These are phyloP conservation scores for Phaeosphaeria sp. DNA, from an alignment of 2,329 filamentous ascomycete species.

Conservation along the genomic window DNA sequence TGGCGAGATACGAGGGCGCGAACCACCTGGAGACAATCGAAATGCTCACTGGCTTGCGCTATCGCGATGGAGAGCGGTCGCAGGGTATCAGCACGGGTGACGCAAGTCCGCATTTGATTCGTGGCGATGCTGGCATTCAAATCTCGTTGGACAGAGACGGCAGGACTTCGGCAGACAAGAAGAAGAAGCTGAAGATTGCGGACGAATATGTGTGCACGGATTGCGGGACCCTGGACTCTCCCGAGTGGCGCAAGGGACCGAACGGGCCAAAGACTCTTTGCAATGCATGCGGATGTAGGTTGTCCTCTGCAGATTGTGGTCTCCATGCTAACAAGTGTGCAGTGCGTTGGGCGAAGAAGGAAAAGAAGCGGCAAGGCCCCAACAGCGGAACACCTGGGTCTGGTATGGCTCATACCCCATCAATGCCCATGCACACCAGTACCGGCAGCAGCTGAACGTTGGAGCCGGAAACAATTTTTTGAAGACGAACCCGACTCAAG, in stretches of 20 bases:
- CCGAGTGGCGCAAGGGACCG: slow-evolving; percentile 95
- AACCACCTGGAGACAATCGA: slow-evolving; percentile 86
- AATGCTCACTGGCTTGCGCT: slow-evolving; percentile 87
- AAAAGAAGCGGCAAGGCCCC: slow-evolving; percentile 63
- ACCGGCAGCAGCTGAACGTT: slow-evolving; percentile 38
- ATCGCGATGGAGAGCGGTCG: slow-evolving; percentile 87
- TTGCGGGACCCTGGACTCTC: slow-evolving; percentile 91
- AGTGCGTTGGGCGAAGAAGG: slow-evolving; percentile 71
- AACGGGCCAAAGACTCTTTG: slow-evolving; percentile 93
- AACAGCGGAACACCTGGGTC: slow-evolving; percentile 18
- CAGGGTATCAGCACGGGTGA: slow-evolving; percentile 87
- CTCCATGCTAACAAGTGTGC: slow-evolving; percentile 21
- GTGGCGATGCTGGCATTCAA: slow-evolving; percentile 85
- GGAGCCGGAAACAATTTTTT: no score
- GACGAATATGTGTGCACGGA: slow-evolving; percentile 96
- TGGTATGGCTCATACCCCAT: slow-evolving; percentile 27
- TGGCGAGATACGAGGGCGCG: slow-evolving; percentile 78
- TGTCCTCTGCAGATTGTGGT: neutral
- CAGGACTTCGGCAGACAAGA: slow-evolving; percentile 73
- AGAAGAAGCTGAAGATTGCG: slow-evolving; percentile 81
- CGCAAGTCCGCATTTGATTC: slow-evolving; percentile 78
- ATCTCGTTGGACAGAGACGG: slow-evolving; percentile 81
- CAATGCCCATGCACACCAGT: slow-evolving; percentile 38
- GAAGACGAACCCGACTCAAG: no score
- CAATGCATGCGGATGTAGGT: slow-evolving; percentile 87